Evolutionary conservation across 768 basidiomycete species (phyloP), one percentile per base, ranked within the genome.

Genomic region (Mycena metata): DNA sequence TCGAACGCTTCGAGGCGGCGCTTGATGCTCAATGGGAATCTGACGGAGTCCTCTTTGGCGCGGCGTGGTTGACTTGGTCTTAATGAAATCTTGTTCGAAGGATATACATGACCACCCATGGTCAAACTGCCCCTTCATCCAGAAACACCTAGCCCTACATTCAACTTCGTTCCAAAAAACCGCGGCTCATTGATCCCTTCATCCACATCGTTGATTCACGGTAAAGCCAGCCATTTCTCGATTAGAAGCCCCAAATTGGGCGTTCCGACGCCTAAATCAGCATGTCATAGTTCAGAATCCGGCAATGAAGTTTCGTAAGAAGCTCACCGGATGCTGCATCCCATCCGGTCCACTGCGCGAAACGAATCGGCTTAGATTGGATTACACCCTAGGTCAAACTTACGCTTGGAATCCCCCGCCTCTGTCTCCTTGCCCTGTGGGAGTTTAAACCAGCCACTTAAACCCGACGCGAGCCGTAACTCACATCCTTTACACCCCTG

Each of bases 401-500:
- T 46, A 83, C 80, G 79, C 79, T 67, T 74, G 70, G 61, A 82
- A 82, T 17, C 80, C 79, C 13, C 76, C 80, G 41, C 69, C 73
- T 24, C 74, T 72, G 49, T 76, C 76, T 33, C 79, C 79, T 73
- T 79, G 77, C 67, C 80, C 80, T 81, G 51, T 7, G 50, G 60
- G 24, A 35, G 11, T 11, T 24, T n/a, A 21, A 15, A 39, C 36
- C 19, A 67, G 23, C 51, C 26, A 42, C 55, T n/a, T 15, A 30
- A 46, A 57, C 9, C 36, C 36, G 12, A 23, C 6, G 30, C 30
- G 30, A 15, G 51, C 15, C 5, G 3, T 16, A 55, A 73, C 77
- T 72, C 67, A 79, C 78, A 72, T 57, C 77, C 84, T 70, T 81
- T 82, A 63, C 85, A 88, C 5, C 86, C 86, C 61, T 81, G 79